Conservation (phyloP, 495 filamentous ascomycete species). For the Astrothelium macrocarpum region DNA sequence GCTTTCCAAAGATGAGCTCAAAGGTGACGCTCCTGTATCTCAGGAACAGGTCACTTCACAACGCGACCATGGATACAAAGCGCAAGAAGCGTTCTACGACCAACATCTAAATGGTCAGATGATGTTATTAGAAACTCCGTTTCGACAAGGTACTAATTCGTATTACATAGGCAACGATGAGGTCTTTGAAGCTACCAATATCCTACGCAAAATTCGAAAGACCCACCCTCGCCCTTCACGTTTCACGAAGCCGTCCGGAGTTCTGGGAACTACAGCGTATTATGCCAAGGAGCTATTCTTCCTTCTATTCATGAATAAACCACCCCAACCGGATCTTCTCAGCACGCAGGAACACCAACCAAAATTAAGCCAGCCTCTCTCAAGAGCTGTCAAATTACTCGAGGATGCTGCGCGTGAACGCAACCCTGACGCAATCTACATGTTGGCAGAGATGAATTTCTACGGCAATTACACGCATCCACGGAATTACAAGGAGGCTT, state of each 20-base stretch:
- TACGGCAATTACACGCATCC: slow-evolving; percentile 91
- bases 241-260: slow-evolving; percentile 30
- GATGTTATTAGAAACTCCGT: too few relatives aligned
- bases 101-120: background rate
- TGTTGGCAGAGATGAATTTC: slow-evolving; percentile 92
- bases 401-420: slow-evolving; percentile 63
- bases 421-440: slow-evolving; percentile 79
- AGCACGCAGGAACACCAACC: slow-evolving; percentile 22
- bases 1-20: background rate
- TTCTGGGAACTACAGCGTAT: slow-evolving; percentile 31
- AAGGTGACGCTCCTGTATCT: background rate
- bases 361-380: slow-evolving; percentile 27
- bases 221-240: slow-evolving; percentile 12
- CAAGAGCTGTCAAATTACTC: slow-evolving; percentile 59
- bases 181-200: slow-evolving; percentile 27
- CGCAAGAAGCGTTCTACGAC: background rate
- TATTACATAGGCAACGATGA: background rate
- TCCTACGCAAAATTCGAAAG: slow-evolving; percentile 27
- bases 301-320: slow-evolving; percentile 37
- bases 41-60: background rate
- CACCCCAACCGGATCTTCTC: slow-evolving; percentile 26
- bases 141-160: background rate
- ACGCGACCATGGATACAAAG: background rate
- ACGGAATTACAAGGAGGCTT: slow-evolving; percentile 70
- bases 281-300: slow-evolving; percentile 38